phyloP scores from a whole-genome alignment of 1,284 basidiomycete genomes.

The Microbotryomycetes sp. region DNA sequence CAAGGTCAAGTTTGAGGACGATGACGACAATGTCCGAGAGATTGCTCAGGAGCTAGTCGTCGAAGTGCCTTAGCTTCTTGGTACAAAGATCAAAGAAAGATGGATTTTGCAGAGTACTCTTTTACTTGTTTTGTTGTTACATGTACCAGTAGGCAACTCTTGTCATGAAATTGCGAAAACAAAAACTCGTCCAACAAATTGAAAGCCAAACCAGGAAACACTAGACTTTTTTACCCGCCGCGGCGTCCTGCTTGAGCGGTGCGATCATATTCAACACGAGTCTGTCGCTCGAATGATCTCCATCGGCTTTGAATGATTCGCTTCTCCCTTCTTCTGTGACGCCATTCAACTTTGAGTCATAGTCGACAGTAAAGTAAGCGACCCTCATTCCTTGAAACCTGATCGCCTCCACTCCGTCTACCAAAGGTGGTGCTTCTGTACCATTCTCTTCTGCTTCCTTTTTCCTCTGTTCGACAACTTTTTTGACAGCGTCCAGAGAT shows the following conservation, averaged over 20 bases:
- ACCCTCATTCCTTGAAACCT: constrained; percentile 95
- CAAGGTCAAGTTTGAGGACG: constrained; percentile 37
- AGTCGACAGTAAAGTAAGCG: constrained; percentile 91
- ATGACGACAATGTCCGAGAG: constrained; percentile 25
- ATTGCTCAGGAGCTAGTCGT: constrained; percentile 29
- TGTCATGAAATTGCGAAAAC: no score
- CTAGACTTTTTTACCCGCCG: constrained; percentile 10
- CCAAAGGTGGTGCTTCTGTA: constrained; percentile 55
- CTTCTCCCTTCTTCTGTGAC: constrained; percentile 51
- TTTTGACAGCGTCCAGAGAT: constrained; percentile 57
- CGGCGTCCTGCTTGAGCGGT: constrained; percentile 79
- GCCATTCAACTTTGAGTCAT: constrained; percentile 64
- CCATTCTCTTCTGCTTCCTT: constrained; percentile 53
- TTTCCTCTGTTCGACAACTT: constrained; percentile 56
- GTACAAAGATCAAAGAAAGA: neutral
- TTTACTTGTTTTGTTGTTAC: neutral
- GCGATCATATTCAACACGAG: constrained; percentile 90
- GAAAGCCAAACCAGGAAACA: neutral
- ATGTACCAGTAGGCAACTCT: no score
- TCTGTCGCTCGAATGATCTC: constrained; percentile 38
- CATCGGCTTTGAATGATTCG: constrained; percentile 52
- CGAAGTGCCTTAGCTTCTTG: constrained; percentile 8
- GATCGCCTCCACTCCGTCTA: constrained; percentile 86
- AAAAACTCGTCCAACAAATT: no score
- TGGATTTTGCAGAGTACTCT: neutral